phyloP scores from a whole-genome alignment of 192 early-diverging fungal genomes.

The Dispira simplex region DNA sequence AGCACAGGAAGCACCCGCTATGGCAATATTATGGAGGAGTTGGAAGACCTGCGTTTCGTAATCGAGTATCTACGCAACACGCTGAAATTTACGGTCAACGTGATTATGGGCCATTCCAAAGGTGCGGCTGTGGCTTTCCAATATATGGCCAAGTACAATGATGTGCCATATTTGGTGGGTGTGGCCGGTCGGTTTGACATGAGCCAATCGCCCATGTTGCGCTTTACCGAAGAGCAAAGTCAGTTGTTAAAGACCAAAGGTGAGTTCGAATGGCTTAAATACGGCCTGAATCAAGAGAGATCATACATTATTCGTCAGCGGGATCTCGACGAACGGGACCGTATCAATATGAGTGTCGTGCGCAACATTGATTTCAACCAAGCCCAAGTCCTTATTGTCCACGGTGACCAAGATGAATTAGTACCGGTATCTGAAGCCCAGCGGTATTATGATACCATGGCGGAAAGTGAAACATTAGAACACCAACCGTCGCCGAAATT shows the following conservation, averaged over 20 bases:
- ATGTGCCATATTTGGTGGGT: conserved; percentile 22
- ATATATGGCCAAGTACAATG: conserved; percentile 25
- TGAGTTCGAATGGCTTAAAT: conserved; percentile 29
- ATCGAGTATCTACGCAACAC: conserved; percentile 17
- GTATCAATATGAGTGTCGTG: conserved; percentile 29
- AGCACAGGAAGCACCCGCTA: conserved; percentile 34
- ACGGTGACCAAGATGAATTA: conserved; percentile 27
- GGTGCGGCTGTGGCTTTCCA: conserved; percentile 31
- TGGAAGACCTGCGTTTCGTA: conserved; percentile 24
- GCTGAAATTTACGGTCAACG: conserved; percentile 14
- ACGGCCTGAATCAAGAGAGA: conserved; percentile 16
- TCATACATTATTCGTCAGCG: conserved; percentile 12
- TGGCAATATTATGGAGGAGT: conserved; percentile 36
- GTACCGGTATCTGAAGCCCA: conserved; percentile 29
- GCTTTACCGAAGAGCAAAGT: conserved; percentile 29
- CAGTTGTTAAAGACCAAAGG: conserved; percentile 19
- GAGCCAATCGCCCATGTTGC: conserved; percentile 19
- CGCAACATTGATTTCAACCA: conserved; percentile 21
- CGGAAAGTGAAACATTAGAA: not conserved
- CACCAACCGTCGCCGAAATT: not conserved
- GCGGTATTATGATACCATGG: conserved; percentile 25
- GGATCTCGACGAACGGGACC: conserved; percentile 19
- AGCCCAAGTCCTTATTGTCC: conserved; percentile 27
- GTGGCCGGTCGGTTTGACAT: conserved; percentile 34
- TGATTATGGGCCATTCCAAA: conserved; percentile 34